Conservation (phyloP, 2,329 filamentous ascomycete species). For the Exophiala sp. region DNA sequence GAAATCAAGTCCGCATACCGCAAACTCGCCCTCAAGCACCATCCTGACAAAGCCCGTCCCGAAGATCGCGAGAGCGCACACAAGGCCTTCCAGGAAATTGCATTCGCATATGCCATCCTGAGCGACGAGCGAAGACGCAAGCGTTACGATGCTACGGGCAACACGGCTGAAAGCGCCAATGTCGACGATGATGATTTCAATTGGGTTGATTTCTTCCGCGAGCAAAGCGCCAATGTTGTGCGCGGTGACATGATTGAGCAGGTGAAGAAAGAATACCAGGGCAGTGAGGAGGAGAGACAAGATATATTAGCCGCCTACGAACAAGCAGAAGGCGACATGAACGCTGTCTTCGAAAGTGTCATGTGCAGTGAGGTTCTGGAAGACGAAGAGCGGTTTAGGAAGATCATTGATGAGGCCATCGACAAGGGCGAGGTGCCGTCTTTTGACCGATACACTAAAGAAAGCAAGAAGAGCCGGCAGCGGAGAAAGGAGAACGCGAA, state of each 20-base stretch:
- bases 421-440: conserved; percentile 58
- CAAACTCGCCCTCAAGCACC: conserved; percentile 72
- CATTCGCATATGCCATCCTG: conserved; percentile 89
- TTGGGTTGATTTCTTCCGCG: conserved; percentile 84
- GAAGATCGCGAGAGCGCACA: conserved; percentile 67
- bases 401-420: conserved; percentile 77
- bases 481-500: conserved; percentile 56
- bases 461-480: conserved; percentile 60
- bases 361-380: conserved; percentile 79
- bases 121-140: conserved; percentile 73
- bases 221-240: conserved; percentile 73
- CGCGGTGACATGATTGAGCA: conserved; percentile 67
- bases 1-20: conserved; percentile 84
- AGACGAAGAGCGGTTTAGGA: conserved; percentile 79
- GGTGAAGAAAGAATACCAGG: conserved; percentile 73
- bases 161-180: conserved; percentile 72
- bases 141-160: conserved; percentile 85
- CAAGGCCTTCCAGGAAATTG: conserved; percentile 77
- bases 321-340: conserved; percentile 66
- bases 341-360: conserved; percentile 68
- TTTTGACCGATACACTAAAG: conserved; percentile 64
- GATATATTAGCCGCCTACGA: conserved; percentile 74
- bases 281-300: conserved; percentile 73
- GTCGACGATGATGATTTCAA: conserved; percentile 72
- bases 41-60: conserved; percentile 75